Conservation (phyloP, 2,329 filamentous ascomycete species). For the Talaromyces sp. region DNA sequence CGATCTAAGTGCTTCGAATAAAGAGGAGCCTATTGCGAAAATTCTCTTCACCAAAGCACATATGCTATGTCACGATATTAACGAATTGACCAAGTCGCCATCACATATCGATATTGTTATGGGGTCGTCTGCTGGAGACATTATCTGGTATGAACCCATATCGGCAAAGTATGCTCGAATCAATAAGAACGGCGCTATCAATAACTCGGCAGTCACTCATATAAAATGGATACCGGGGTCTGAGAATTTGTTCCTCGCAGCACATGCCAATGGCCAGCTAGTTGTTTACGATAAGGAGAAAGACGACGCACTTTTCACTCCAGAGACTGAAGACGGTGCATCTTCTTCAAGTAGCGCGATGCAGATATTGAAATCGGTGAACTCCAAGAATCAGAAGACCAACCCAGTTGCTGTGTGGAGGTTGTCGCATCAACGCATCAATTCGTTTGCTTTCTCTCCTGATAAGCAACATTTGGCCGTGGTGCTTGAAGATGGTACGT, state of each 20-base stretch:
- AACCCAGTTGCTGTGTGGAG: conserved; percentile 95
- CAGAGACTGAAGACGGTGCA: conserved; percentile 50
- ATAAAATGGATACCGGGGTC: conserved; percentile 93
- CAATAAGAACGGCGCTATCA: conserved; percentile 95
- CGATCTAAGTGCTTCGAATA: conserved; percentile 64
- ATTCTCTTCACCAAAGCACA: conserved; percentile 96
- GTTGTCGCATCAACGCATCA: conserved; percentile 82
- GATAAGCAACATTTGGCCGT: conserved; percentile 82
- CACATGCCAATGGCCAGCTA: conserved; percentile 84
- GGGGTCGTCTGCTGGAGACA: conserved; percentile 93
- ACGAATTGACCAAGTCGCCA: conserved; percentile 69
- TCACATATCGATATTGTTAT: conserved; percentile 86
- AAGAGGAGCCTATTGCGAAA: conserved; percentile 89
- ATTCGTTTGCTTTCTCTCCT: conserved; percentile 86
- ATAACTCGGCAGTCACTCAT: conserved; percentile 74
- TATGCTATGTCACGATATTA: conserved; percentile 90
- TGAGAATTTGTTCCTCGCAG: conserved; percentile 85
- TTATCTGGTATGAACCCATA: conserved; percentile 98
- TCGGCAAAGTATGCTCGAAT: conserved; percentile 91
- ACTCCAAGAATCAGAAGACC: conserved; percentile 85
- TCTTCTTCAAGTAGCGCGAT: conserved; percentile 41
- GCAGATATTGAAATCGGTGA: conserved; percentile 81
- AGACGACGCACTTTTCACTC: conserved; percentile 73
- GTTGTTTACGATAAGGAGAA: conserved; percentile 98
- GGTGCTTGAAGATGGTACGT: conserved; percentile 82